Conservation (phyloP, 768 basidiomycete species). For the Sutorius australiensis region DNA sequence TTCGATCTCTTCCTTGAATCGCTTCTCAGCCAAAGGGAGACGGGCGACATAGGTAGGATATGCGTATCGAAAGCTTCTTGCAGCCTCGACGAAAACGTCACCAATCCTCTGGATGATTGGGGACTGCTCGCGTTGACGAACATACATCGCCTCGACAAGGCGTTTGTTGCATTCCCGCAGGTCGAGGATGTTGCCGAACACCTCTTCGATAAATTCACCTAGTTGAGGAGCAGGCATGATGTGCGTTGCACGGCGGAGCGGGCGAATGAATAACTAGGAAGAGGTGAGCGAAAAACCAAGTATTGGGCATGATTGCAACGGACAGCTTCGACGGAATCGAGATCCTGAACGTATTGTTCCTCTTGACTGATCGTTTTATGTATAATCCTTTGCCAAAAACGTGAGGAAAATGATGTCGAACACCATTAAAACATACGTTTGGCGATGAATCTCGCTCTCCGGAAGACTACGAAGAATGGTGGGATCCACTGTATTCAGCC, state of each 20-base stretch:
- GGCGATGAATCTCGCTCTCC: constrained; percentile 75
- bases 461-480: constrained; percentile 55
- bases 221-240: constrained; percentile 55
- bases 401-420: not conserved
- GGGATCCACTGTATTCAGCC: constrained; percentile 50
- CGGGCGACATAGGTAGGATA: constrained; percentile 87
- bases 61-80: constrained; percentile 79
- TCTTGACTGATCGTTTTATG: constrained; percentile 87
- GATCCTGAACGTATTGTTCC: constrained; percentile 83
- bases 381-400: constrained; percentile 49
- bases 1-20: constrained; percentile 83
- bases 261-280: constrained; percentile 52
- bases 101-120: constrained; percentile 84
- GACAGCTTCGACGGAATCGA: constrained; percentile 78
- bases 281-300: constrained; percentile 32
- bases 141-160: constrained; percentile 81
- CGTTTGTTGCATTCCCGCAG: constrained; percentile 80
- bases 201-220: constrained; percentile 83
- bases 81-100: constrained; percentile 83
- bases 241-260: constrained; percentile 50
- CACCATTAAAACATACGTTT: constrained; percentile 45
- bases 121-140: constrained; percentile 78
- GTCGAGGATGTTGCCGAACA: constrained; percentile 86
- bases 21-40: constrained; percentile 80
- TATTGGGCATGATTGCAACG: constrained; percentile 12